Evolutionary conservation across 768 basidiomycete genomes (phyloP), one percentile per base, ranked within the genome.

Genomic region (Ramaria sp.): DNA sequence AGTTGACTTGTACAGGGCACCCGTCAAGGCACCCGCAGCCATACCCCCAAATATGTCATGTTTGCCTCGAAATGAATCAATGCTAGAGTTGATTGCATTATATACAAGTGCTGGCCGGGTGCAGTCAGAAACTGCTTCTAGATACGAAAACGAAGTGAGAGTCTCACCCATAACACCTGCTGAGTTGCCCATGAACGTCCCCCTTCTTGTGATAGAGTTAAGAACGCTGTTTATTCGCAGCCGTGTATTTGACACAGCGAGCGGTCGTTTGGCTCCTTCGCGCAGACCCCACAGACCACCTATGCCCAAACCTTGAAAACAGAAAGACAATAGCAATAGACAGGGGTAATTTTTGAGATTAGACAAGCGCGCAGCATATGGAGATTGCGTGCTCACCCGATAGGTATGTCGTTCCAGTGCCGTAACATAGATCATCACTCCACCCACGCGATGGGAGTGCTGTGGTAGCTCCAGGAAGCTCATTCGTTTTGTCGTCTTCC

Each of bases 341-440:
- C 49, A 41, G 55, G 59, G 49, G 63, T 61, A 60, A 53, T 65
- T 66, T 71, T 72, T 69, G 72, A 72, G 63, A 63, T 17, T 63
- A 63, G 62, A 47, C 53, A 66, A 54, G 43, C 58, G 64, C 58
- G 75, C 76, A 79, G 74, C 75, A 79, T 77, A 81, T 79, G 77
- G 79, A 79, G 78, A 76, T 77, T 70, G 57, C 59, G 52, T 60
- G 84, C 91, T 68, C 68, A 97, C 95, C 95, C 71, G 88, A 80
- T 57, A 99, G 84, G 83, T 99, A 99, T 76, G 93, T 96, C 63
- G 94, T 94, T 61, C 96, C 96, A 65, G 94, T 97, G 67, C 96
- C 96, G 73, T 98, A 97, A 81, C 93, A 97, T 59, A 99, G 74
- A 75, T 99, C 96, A 76, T 99, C 96, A 74, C 91, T 90, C 94